phyloP scores from a whole-genome alignment of 179 eudicot species.

The Heliamphora pulchella region DNA sequence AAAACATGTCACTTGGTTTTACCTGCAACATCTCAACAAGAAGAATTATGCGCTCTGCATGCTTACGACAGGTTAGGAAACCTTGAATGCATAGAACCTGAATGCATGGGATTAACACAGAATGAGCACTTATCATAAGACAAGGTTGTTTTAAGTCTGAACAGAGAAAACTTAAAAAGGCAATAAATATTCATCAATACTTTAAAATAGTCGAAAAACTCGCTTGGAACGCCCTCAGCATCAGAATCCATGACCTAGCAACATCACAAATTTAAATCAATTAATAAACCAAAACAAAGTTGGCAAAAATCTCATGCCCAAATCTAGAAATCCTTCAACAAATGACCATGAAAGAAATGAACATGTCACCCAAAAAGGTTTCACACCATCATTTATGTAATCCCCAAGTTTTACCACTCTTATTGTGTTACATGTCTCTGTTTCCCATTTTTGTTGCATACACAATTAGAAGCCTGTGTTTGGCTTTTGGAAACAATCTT shows the following conservation, averaged over 20 bases:
- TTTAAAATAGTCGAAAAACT: conserved; percentile 91
- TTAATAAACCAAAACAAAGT: neutral
- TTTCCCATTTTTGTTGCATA: too few relatives aligned
- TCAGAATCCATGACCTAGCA: conserved; percentile 99
- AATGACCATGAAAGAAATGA: neutral
- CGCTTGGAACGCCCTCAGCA: conserved; percentile 98
- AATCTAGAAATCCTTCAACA: neutral
- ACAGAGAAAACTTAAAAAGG: neutral
- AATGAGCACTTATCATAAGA: conserved; percentile 14
- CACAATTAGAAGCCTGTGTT: too few relatives aligned
- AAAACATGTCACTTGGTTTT: conserved; percentile 5
- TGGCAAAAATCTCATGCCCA: neutral
- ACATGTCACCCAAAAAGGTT: neutral
- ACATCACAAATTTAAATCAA: conserved; percentile 14
- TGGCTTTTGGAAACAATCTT: too few relatives aligned
- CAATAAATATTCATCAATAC: conserved; percentile 27
- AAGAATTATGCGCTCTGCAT: conserved; percentile 96
- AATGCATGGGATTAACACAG: conserved; percentile 17
- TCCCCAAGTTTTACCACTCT: too few relatives aligned
- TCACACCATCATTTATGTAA: neutral
- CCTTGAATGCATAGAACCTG: conserved; percentile 99
- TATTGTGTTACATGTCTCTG: too few relatives aligned
- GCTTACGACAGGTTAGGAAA: conserved; percentile 91
- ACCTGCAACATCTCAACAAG: conserved; percentile 99
- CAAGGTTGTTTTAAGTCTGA: neutral